These are phyloP conservation scores for Clavispora fructus DNA, from an alignment of 805 yeast species.

Conservation along the genomic window DNA sequence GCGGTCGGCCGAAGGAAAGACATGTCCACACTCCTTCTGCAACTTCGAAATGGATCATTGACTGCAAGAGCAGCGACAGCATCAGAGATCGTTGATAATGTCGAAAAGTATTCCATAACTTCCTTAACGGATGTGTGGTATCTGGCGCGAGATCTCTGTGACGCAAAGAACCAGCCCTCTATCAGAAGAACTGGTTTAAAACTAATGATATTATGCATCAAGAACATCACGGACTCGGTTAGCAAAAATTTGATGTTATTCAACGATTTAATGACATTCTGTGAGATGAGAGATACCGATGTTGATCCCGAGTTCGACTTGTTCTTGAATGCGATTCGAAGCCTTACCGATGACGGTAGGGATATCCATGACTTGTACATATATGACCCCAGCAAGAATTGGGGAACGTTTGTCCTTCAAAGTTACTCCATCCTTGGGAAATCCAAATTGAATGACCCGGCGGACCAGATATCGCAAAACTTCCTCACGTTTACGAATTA, in stretches of 20 bases:
- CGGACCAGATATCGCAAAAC: conserved; percentile 6
- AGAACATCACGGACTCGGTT: conserved; percentile 44
- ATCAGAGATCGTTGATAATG: conserved; percentile 41
- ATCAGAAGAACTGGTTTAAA: conserved; percentile 44
- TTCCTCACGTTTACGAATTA: conserved; percentile 24
- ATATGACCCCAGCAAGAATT: conserved; percentile 29
- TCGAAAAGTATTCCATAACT: conserved; percentile 49
- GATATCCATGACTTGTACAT: conserved; percentile 49
- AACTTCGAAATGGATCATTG: conserved; percentile 32
- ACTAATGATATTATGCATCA: conserved; percentile 53
- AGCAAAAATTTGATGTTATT: conserved; percentile 52
- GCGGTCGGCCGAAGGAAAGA: conserved; percentile 42
- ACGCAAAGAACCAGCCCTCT: conserved; percentile 20
- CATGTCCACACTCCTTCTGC: conserved; percentile 34
- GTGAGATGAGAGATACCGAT: conserved; percentile 26
- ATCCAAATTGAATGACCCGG: conserved; percentile 5
- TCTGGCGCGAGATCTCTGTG: conserved; percentile 51
- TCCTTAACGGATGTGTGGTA: conserved; percentile 76
- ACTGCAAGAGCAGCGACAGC: conserved; percentile 47
- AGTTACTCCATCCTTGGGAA: conserved; percentile 11
- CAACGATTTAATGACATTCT: conserved; percentile 46
- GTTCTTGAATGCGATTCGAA: conserved; percentile 42
- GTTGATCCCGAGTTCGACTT: conserved; percentile 48
- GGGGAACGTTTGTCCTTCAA: conserved; percentile 13
- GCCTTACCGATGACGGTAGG: conserved; percentile 48